Evolutionary conservation across 768 basidiomycete species (phyloP).

Genomic region (Galerina marginata): DNA sequence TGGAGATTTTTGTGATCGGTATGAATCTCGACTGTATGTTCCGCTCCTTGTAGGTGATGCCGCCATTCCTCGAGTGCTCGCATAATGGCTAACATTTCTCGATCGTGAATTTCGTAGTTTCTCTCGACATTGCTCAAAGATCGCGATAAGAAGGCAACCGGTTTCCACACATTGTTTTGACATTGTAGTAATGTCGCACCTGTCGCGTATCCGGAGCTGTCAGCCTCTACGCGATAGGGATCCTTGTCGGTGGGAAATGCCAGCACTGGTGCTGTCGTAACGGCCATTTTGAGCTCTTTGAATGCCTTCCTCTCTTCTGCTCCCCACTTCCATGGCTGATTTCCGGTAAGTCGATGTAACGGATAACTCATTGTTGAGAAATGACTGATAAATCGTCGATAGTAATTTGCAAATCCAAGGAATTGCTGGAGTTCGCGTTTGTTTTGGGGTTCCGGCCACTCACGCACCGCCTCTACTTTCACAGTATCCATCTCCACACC

Average conservation of each 20-base stretch:
- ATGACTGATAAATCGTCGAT: slow-evolving; percentile 26
- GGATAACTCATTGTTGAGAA: slow-evolving; percentile 34
- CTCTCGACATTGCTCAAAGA: slow-evolving; percentile 30
- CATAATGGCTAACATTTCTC: slow-evolving; percentile 50
- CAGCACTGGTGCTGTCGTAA: slow-evolving; percentile 26
- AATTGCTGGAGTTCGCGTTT: slow-evolving; percentile 35
- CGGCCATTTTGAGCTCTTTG: not conserved
- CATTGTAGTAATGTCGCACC: slow-evolving; percentile 44
- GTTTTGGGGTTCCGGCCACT: slow-evolving; percentile 39
- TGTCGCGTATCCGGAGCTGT: slow-evolving; percentile 44
- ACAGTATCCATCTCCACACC: slow-evolving; percentile 18
- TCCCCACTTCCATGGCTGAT: not conserved
- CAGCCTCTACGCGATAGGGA: slow-evolving; percentile 24
- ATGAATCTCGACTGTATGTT: slow-evolving; percentile 13
- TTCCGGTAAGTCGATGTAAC: slow-evolving; percentile 21
- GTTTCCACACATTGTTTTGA: slow-evolving; percentile 29
- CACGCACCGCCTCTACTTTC: slow-evolving; percentile 17
- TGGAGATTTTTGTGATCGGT: slow-evolving; percentile 33
- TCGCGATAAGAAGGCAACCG: slow-evolving; percentile 41
- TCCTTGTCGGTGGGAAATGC: slow-evolving; percentile 16
- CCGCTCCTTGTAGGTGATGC: slow-evolving; percentile 28
- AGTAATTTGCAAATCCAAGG: not conserved
- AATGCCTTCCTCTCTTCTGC: not conserved
- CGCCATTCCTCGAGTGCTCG: slow-evolving; percentile 36
- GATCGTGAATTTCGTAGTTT: slow-evolving; percentile 45